phyloP scores from a whole-genome alignment of 2,329 filamentous ascomycete genomes.

The Amylocarpus encephaloides region DNA sequence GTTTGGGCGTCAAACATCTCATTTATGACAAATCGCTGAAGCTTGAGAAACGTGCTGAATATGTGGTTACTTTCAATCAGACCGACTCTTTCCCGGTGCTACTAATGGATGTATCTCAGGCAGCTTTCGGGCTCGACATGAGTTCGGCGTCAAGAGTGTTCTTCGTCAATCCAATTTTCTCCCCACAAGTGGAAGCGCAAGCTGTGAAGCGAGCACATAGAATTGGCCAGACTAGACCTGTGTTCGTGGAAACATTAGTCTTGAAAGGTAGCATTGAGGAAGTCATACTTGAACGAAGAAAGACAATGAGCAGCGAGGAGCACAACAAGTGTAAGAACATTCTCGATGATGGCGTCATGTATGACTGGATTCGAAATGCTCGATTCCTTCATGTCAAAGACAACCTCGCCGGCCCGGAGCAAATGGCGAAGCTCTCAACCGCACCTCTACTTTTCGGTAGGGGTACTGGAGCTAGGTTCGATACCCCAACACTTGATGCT shows the following conservation, averaged over 20 bases:
- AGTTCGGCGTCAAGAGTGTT: constrained; percentile 77
- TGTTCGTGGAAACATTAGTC: constrained; percentile 81
- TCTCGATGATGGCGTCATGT: constrained; percentile 51
- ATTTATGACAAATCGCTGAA: constrained; percentile 62
- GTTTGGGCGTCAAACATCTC: constrained; percentile 56
- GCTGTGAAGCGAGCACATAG: constrained; percentile 85
- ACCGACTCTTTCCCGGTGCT: constrained; percentile 50
- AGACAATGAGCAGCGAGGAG: constrained; percentile 66
- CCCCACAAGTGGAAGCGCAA: constrained; percentile 79
- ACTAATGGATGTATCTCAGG: constrained; percentile 86
- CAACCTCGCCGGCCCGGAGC: constrained; percentile 31
- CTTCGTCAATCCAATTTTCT: constrained; percentile 83
- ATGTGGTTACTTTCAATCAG: constrained; percentile 69
- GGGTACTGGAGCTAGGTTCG: neutral
- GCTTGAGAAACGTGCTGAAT: constrained; percentile 59
- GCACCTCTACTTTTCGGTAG: constrained; percentile 46
- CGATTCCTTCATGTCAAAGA: constrained; percentile 35
- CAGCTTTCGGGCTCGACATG: constrained; percentile 82
- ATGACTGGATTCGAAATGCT: constrained; percentile 52
- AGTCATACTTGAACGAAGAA: constrained; percentile 66
- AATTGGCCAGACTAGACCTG: constrained; percentile 73
- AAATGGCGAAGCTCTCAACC: constrained; percentile 42
- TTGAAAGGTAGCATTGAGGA: constrained; percentile 78
- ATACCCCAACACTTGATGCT: too few relatives aligned
- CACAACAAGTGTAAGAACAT: constrained; percentile 49